Base-by-base conservation (phyloP, 495 filamentous ascomycete species). In the Hypoxylon fuscum region DNA sequence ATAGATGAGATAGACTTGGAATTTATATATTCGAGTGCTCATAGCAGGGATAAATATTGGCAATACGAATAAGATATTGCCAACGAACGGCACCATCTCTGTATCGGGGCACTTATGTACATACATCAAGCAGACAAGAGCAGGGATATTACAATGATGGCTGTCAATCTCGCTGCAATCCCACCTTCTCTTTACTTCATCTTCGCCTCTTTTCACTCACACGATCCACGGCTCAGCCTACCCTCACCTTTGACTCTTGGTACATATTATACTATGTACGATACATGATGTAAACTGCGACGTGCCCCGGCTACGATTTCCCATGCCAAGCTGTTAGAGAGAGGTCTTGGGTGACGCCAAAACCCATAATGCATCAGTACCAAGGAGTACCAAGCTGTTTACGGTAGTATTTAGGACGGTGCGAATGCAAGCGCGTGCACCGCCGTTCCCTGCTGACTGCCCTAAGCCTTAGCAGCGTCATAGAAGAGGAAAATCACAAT, bases 281-380 rank as follows among this genome's bases (percentile, higher is more conserved):
- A 37, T 14, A 14, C 15, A 37, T 14, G 34, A 37, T 15, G 34
- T 37, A 9, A 37, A n/a, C n/a, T 37, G 34, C 34, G 34, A 37
- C 34, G 15, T 37, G 34, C 34, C 34, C 34, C 23, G 12, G 3
- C 22, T 12, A 63, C 17, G 52, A 52, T 51, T 43, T 42, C 22
- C 29, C 10, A 2, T 23, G 62, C 62, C 62, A 65, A 65, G 55
- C 23, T 37, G 54, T 64, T 48, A 49, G 53, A 58, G 45, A 38
- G 31, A 29, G 25, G 50, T 56, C 46, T 46, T 45, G 38, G 38
- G n/a, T 32, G 44, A 53, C 38, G 25, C 27, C 47, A 59, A 51
- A 51, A 37, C 23, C 20, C 2, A 12, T 37, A 37, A 54, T 48
- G 57, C 49, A 23, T 48, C 51, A n/a, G n/a, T n/a, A n/a, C n/a